Evolutionary conservation across 2,329 filamentous ascomycete species (phyloP).

Genomic region (Eutypa lata): DNA sequence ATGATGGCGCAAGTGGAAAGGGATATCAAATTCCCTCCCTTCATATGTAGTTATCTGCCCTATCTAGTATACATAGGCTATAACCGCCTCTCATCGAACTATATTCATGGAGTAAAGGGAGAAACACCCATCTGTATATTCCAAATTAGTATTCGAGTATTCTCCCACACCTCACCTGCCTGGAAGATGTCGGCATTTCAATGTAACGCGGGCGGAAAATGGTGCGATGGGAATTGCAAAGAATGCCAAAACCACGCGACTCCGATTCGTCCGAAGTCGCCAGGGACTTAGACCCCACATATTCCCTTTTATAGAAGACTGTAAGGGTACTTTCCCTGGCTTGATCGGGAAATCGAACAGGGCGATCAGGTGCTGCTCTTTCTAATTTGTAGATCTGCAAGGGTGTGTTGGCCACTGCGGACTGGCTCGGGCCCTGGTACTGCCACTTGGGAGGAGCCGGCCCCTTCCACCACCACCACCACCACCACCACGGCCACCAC

Average conservation of each 20-base stretch:
- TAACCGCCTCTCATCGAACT: too few species aligned
- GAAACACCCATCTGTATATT: neutral
- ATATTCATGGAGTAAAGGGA: too few species aligned
- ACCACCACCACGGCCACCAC: too few species aligned
- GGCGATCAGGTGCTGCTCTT: neutral
- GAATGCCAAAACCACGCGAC: neutral
- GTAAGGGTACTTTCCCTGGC: neutral
- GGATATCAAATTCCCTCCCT: too few species aligned
- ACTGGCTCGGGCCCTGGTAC: neutral
- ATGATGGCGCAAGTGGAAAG: too few species aligned
- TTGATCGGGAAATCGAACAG: neutral
- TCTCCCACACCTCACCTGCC: too few species aligned
- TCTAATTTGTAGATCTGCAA: neutral
- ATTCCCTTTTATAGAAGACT: neutral
- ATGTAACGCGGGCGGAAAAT: too few species aligned
- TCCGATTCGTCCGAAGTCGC: neutral
- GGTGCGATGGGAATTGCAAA: neutral
- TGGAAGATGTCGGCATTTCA: too few species aligned
- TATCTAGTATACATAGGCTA: too few species aligned
- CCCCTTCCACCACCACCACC: neutral
- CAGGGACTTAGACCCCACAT: neutral
- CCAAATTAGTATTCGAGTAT: neutral
- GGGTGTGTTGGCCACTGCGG: neutral
- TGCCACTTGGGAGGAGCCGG: neutral
- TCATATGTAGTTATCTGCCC: too few species aligned